Conservation (phyloP, 1,284 basidiomycete species). For the Naganishia albida region DNA sequence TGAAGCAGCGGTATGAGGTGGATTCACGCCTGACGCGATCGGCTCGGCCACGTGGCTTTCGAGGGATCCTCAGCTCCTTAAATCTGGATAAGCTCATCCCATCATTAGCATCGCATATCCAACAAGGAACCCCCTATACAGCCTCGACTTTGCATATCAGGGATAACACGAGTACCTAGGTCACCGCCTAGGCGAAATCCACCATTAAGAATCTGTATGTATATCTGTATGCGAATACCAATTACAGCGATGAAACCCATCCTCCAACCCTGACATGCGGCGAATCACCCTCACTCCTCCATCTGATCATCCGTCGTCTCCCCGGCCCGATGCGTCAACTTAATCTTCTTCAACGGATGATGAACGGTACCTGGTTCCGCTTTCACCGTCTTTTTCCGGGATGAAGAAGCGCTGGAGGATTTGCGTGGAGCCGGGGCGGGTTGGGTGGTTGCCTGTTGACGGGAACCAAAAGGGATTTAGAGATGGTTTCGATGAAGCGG, state of each 20-base stretch:
- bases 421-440: conserved; percentile 13
- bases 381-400: conserved; percentile 16
- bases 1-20: conserved; percentile 4
- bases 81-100: too few relatives aligned
- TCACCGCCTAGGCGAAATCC: too few relatives aligned
- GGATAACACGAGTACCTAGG: too few relatives aligned
- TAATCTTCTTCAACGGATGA: conserved; percentile 31
- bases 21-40: conserved; percentile 3
- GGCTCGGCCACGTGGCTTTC: conserved; percentile 18
- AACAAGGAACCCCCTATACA: not conserved
- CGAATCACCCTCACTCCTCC: conserved; percentile 9
- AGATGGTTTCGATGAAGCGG: not conserved
- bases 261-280: too few relatives aligned
- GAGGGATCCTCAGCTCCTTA: too few relatives aligned
- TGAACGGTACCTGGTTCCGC: not conserved
- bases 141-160: not conserved
- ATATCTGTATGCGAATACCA: too few relatives aligned
- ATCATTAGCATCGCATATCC: conserved; percentile 4
- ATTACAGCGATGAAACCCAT: too few relatives aligned
- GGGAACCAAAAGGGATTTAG: too few relatives aligned
- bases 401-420: conserved; percentile 2
- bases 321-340: conserved; percentile 26
- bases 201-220: too few relatives aligned
- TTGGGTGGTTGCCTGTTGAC: conserved; percentile 6
- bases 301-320: conserved; percentile 24